These are phyloP conservation scores for Calonectria pteridis DNA, from an alignment of 2,329 filamentous ascomycete species.

Conservation along the genomic window DNA sequence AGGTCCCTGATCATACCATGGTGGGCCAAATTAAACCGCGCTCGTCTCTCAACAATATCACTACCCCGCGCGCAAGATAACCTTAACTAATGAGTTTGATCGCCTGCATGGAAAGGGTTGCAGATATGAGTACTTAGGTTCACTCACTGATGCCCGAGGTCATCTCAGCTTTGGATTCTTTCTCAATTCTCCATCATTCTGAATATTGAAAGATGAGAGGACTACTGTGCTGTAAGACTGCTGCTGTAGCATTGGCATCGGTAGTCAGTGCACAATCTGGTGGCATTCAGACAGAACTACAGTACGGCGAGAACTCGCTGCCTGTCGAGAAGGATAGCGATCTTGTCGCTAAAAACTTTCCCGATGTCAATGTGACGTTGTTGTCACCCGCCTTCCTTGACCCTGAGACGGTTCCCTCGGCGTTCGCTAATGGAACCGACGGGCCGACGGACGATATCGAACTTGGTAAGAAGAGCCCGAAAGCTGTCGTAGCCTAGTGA, in stretches of 20 bases:
- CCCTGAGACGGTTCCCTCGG: not conserved
- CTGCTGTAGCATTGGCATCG: not conserved
- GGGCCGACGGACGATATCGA: slow-evolving; percentile 3
- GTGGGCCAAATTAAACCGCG: not conserved
- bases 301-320: not conserved
- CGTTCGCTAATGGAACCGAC: not conserved
- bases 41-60: not conserved
- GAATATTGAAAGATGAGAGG: not conserved
- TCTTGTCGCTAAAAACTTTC: not conserved
- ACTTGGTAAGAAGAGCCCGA: not conserved
- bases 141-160: not conserved
- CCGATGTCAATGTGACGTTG: not conserved
- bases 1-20: not conserved
- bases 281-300: not conserved
- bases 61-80: not conserved
- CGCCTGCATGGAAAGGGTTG: no score
- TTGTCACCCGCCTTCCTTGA: not conserved
- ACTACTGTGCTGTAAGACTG: not conserved
- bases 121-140: not conserved
- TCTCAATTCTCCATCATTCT: not conserved
- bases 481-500: no score
- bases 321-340: not conserved
- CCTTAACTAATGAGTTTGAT: not conserved
- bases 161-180: not conserved
- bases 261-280: not conserved